phyloP scores from a whole-genome alignment of 2,329 filamentous ascomycete genomes.

The Chrysosporium keratinophilum region DNA sequence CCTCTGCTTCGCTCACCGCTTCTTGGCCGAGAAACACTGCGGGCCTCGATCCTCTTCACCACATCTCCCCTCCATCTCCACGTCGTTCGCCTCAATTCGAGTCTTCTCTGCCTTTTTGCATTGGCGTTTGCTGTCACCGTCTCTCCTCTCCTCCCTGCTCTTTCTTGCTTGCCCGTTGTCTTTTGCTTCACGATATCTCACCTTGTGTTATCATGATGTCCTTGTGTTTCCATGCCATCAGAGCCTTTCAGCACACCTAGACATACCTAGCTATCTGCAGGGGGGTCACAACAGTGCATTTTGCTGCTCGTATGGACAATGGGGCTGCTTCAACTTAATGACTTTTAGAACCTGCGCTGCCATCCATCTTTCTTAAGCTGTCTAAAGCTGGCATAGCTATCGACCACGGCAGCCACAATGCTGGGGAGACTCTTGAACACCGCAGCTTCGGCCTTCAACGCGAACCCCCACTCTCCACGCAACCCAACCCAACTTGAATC shows the following conservation, averaged over 20 bases:
- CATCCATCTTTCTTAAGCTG: not conserved
- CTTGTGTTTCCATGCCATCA: not conserved
- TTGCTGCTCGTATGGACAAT: slow-evolving; percentile 9
- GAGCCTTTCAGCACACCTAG: not conserved
- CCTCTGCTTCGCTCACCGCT: slow-evolving; percentile 13
- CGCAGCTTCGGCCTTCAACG: slow-evolving; percentile 36
- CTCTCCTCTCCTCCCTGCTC: not conserved
- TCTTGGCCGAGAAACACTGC: slow-evolving; percentile 13
- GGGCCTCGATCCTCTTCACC: not conserved
- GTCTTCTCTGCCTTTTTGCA: slow-evolving; percentile 3
- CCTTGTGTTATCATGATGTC: not conserved
- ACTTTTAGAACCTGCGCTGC: not conserved
- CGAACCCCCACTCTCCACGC: slow-evolving; percentile 30
- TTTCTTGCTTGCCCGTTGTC: not conserved
- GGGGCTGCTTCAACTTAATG: slow-evolving; percentile 3
- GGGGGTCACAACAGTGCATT: slow-evolving; percentile 3
- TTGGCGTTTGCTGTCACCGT: not conserved
- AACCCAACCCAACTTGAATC: slow-evolving; percentile 36
- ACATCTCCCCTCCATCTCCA: slow-evolving; percentile 1
- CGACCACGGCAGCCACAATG: slow-evolving; percentile 22
- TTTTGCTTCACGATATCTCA: not conserved
- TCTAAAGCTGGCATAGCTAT: not conserved
- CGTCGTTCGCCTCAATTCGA: slow-evolving; percentile 1
- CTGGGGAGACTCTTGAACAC: slow-evolving; percentile 36
- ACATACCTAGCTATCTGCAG: not conserved